Evolutionary conservation across 192 early-diverging fungal genomes (phyloP).

Genomic region (Jimgerdemannia lactiflua): DNA sequence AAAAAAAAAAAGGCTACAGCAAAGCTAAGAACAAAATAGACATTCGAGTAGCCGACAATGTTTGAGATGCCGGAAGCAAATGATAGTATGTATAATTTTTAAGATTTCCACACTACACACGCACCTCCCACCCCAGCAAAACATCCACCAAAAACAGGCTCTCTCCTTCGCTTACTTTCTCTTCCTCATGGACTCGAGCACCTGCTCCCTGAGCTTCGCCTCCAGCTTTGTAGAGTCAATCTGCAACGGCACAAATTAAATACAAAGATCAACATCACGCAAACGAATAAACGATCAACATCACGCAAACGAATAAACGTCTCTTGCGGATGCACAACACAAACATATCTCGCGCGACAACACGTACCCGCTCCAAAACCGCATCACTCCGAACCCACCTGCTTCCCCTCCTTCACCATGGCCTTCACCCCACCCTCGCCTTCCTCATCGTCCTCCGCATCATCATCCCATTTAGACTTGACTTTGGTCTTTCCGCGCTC

Average conservation of each 20-base stretch:
- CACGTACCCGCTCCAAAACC: too few relatives aligned
- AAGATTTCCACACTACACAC: too few relatives aligned
- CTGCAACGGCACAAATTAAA: background rate
- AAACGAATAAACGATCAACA: too few relatives aligned
- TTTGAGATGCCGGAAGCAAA: too few relatives aligned
- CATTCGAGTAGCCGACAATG: too few relatives aligned
- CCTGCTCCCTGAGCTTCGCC: background rate
- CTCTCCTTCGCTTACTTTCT: background rate
- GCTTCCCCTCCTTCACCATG: background rate
- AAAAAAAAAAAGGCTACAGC: too few relatives aligned
- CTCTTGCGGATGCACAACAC: background rate
- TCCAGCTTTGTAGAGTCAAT: background rate
- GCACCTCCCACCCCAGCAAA: too few relatives aligned
- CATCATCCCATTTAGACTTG: background rate
- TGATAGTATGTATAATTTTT: too few relatives aligned
- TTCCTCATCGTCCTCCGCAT: background rate
- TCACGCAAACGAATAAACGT: background rate
- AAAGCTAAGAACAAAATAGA: too few relatives aligned
- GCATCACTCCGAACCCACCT: background rate
- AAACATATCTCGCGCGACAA: background rate
- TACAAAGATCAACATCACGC: background rate
- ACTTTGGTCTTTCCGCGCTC: background rate
- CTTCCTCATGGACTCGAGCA: background rate
- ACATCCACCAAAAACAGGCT: too few relatives aligned
- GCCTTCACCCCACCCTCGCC: background rate